A percentile compares a stretch with the other conserved stretches of the same genome.
Conservation (phyloP, 495 filamentous ascomycete genomes). For the Trichoderma virens region DNA sequence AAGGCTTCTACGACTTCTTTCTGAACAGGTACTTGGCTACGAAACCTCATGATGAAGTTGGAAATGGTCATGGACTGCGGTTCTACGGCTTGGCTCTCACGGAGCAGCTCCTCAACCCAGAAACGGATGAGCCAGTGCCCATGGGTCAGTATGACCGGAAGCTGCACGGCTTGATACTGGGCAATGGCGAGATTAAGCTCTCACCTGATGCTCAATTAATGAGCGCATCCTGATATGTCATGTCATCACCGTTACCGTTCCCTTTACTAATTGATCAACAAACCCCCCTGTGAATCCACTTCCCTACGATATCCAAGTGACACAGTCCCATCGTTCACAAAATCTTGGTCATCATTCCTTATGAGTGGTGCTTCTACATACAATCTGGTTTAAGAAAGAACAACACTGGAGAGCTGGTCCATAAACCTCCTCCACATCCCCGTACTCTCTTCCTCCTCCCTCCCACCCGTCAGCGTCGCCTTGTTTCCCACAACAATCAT, state of each 20-base stretch:
- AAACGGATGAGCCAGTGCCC: conserved; percentile 49
- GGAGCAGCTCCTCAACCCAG: conserved; percentile 69
- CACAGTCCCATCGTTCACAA: no score
- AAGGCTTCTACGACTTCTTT: conserved; percentile 95
- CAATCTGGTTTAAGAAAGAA: neutral
- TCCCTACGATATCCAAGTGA: no score
- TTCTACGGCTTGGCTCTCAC: conserved; percentile 80
- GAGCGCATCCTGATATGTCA: neutral
- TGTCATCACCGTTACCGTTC: no score
- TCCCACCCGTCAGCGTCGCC: conserved; percentile 25
- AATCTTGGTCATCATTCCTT: neutral
- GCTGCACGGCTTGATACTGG: conserved; percentile 59
- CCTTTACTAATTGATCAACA: no score
- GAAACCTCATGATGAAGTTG: conserved; percentile 12
- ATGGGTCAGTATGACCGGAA: conserved; percentile 58
- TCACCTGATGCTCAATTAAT: neutral
- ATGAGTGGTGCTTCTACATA: neutral
- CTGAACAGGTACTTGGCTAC: conserved; percentile 59
- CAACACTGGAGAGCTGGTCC: neutral
- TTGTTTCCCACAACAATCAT: conserved; percentile 38
- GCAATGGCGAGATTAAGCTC: conserved; percentile 22
- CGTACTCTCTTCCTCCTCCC: conserved; percentile 17
- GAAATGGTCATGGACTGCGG: conserved; percentile 39
- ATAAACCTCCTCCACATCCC: conserved; percentile 15
- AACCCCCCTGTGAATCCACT: no score